These are phyloP conservation scores for Cenococcum geophilum DNA, from an alignment of 495 filamentous ascomycete genomes.

Conservation along the genomic window DNA sequence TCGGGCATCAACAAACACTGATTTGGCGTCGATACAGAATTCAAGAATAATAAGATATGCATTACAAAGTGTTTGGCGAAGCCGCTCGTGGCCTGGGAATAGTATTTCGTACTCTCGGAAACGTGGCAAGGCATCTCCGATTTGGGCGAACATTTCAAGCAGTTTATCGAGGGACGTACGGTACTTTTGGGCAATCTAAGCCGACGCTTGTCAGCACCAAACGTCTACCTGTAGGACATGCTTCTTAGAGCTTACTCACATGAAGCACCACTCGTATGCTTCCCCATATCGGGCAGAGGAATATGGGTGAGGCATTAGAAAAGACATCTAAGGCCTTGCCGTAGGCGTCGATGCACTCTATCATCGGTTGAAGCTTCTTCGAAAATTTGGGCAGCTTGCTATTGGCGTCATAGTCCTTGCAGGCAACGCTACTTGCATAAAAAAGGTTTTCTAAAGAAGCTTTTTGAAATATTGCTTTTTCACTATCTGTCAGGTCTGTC, in stretches of 20 bases:
- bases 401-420: slow-evolving; percentile 27
- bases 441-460: slow-evolving; percentile 32
- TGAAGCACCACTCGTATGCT: slow-evolving; percentile 41
- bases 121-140: slow-evolving; percentile 40
- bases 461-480: slow-evolving; percentile 13
- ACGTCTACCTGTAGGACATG: no score
- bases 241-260: slow-evolving; percentile 6
- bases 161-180: slow-evolving; percentile 39
- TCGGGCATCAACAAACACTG: slow-evolving; percentile 27
- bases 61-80: slow-evolving; percentile 34
- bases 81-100: slow-evolving; percentile 35
- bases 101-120: slow-evolving; percentile 35
- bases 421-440: slow-evolving; percentile 34
- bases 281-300: slow-evolving; percentile 42
- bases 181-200: slow-evolving; percentile 25
- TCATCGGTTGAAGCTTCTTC: slow-evolving; percentile 31
- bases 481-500: slow-evolving; percentile 11
- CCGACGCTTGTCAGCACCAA: no score
- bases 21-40: slow-evolving; percentile 38
- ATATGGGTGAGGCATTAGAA: slow-evolving; percentile 35
- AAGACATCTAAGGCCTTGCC: slow-evolving; percentile 41
- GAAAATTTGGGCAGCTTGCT: slow-evolving; percentile 32
- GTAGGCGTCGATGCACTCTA: slow-evolving; percentile 40
- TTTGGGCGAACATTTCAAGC: slow-evolving; percentile 39
- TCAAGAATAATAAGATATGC: slow-evolving; percentile 41